phyloP scores from a whole-genome alignment of 2,329 filamentous ascomycete genomes.

The Neofusicoccum kwambonambiense region DNA sequence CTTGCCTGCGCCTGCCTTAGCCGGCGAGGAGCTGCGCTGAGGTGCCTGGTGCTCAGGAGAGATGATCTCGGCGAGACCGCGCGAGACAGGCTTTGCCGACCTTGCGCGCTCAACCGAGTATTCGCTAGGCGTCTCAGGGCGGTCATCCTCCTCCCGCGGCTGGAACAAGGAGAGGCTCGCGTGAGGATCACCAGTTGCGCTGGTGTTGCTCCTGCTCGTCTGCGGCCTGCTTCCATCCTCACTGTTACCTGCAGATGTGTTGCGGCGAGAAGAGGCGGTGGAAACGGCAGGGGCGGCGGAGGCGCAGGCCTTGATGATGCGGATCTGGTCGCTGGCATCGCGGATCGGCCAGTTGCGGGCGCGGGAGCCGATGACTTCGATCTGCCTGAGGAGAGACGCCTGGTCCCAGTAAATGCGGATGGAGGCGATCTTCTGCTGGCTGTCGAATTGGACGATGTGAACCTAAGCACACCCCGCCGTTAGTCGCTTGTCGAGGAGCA shows the following conservation, averaged over 20 bases:
- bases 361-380: conserved; percentile 88
- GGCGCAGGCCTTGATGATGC: conserved; percentile 63
- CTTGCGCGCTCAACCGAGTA: conserved; percentile 48
- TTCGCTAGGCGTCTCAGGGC: conserved; percentile 20
- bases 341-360: conserved; percentile 94
- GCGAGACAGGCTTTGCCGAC: conserved; percentile 68
- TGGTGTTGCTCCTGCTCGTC: conserved; percentile 33
- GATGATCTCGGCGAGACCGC: conserved; percentile 70
- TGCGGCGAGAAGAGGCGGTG: conserved; percentile 36
- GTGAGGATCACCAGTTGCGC: conserved; percentile 49
- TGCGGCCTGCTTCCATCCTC: conserved; percentile 42
- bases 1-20: conserved; percentile 52
- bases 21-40: conserved; percentile 30
- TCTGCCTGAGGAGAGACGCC: conserved; percentile 83
- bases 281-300: conserved; percentile 42
- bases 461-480: conserved; percentile 26
- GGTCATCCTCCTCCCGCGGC: conserved; percentile 61
- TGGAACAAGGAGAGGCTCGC: conserved; percentile 74
- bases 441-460: conserved; percentile 85
- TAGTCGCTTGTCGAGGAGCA: neutral
- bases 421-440: conserved; percentile 73
- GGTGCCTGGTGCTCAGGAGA: conserved; percentile 46
- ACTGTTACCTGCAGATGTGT: conserved; percentile 30
- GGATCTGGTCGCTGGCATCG: conserved; percentile 80
- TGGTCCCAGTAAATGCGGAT: conserved; percentile 96